Conservation (phyloP, 345 rosid species). For the Clausena lansium region DNA sequence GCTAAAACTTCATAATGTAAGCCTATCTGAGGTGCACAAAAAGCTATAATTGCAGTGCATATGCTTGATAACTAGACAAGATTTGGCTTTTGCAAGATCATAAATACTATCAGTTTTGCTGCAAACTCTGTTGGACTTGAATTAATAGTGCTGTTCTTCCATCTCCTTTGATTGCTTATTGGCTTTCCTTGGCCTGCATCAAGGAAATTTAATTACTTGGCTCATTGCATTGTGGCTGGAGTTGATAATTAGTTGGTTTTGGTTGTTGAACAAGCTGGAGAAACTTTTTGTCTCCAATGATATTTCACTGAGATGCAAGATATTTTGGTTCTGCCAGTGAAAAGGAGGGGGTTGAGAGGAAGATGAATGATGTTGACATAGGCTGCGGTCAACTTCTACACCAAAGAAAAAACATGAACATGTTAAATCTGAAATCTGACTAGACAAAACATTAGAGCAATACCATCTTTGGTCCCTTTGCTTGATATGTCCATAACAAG, state of each 20-base stretch:
- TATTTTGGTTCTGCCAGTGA: not conserved
- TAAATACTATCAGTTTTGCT: not conserved
- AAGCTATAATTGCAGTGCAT: not conserved
- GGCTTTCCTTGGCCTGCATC: not conserved
- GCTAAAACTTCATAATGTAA: not conserved
- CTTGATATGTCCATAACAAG: not conserved
- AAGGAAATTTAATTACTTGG: not conserved
- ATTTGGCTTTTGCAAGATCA: not conserved
- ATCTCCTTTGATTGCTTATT: not conserved
- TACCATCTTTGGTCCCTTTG: not conserved
- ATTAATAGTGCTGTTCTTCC: not conserved
- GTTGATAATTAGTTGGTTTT: not conserved
- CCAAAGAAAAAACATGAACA: not conserved
- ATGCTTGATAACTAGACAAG: not conserved
- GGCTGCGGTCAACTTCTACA: not conserved
- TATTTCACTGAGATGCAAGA: not conserved
- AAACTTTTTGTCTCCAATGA: not conserved
- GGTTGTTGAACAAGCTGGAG: not conserved
- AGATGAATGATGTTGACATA: not conserved
- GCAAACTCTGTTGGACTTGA: not conserved
- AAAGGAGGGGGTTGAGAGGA: not conserved
- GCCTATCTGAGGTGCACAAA: not conserved
- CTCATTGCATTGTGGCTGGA: not conserved
- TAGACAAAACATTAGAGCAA: not conserved
- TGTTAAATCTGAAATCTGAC: not conserved